Evolutionary conservation across 805 yeast species (phyloP), one percentile per base, ranked within the genome.

Genomic region (Saccharomycopsis selenospora): DNA sequence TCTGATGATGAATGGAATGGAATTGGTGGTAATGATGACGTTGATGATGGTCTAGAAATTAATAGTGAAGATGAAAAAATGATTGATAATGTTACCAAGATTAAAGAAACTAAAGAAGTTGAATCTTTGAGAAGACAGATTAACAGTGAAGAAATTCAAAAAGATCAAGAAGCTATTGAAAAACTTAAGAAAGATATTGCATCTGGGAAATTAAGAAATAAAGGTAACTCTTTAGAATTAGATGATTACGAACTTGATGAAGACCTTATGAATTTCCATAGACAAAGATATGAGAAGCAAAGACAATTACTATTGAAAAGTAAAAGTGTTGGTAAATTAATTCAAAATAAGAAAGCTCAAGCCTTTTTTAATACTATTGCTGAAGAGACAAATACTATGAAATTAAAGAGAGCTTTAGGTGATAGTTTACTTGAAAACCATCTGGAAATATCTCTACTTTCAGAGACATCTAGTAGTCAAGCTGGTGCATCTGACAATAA

Each of bases 1-100:
- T 84, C 93, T 30, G 95, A 86, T 52, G 95, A 86, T 69, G 95
- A 86, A 67, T 86, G 88, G 85, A 75, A 75, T 44, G 95, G 93
- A 3, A 57, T 83, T 43, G 93, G 91, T 55, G 95, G 95, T 51
- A 84, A 80, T 8, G 71, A 69, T 45, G 55, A 56, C n/a, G 59
- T 64, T 2, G 70, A 68, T 42, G 82, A 77, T 52, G 47, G 59
- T 1, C 72, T 77, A 14, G 82, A 75, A 52, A 77, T 80, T 46
- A 78, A 85, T 60, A 77, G 86, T 23, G 95, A 85, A 53, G 85
- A 84, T 59, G 93, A 85, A 63, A 72, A 67, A 53, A 79, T 85
- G 87, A 73, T 85, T 49, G 91, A 85, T 63, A 88, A 85, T 67
- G 70, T 73, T 25, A 72, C 80, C 41, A 75, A 74, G 49, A 63